Percentiles rank a stretch among this genome's conserved stretches.
Conservation (phyloP, 257 asterid species). For the Salvia hispanica region DNA sequence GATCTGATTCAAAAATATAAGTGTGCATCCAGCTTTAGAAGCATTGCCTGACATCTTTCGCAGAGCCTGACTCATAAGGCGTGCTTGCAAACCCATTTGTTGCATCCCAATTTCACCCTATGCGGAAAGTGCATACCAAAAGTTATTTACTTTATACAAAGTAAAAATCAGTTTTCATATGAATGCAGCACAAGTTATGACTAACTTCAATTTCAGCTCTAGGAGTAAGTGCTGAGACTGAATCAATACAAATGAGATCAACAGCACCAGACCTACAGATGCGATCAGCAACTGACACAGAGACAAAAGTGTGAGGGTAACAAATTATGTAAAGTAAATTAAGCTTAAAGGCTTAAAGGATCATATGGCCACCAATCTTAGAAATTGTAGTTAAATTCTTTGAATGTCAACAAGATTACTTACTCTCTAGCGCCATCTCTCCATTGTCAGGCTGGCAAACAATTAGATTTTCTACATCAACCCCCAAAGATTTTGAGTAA, state of each 20-base stretch:
- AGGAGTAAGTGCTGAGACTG: slow-evolving; percentile 98
- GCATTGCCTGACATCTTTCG: slow-evolving; percentile 99
- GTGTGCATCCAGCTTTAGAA: slow-evolving; percentile 98
- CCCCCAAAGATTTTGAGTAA: slow-evolving; percentile 91
- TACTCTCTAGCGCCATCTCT: slow-evolving; percentile 99
- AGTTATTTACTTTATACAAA: slow-evolving; percentile 12
- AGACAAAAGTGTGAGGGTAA: slow-evolving; percentile 12
- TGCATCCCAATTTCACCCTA: slow-evolving; percentile 99
- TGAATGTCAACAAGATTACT: slow-evolving; percentile 34
- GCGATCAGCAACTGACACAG: slow-evolving; percentile 88
- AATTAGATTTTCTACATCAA: slow-evolving; percentile 93
- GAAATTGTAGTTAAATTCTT: not conserved
- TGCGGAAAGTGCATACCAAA: slow-evolving; percentile 25
- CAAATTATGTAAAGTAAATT: slow-evolving; percentile 1
- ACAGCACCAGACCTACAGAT: slow-evolving; percentile 98
- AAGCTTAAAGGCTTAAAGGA: slow-evolving; percentile 20
- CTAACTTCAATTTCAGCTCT: slow-evolving; percentile 98
- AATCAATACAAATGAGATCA: slow-evolving; percentile 97
- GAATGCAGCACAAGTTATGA: slow-evolving; percentile 27
- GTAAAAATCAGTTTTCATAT: slow-evolving; percentile 21
- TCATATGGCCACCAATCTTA: slow-evolving; percentile 13
- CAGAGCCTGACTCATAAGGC: slow-evolving; percentile 98
- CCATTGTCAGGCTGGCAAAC: slow-evolving; percentile 99
- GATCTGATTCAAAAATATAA: slow-evolving; percentile 91
- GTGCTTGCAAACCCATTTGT: slow-evolving; percentile 99